Evolutionary conservation across 805 yeast genomes (phyloP), one percentile per base, ranked within the genome.

Genomic region (Saccharomycopsis javanensis): DNA sequence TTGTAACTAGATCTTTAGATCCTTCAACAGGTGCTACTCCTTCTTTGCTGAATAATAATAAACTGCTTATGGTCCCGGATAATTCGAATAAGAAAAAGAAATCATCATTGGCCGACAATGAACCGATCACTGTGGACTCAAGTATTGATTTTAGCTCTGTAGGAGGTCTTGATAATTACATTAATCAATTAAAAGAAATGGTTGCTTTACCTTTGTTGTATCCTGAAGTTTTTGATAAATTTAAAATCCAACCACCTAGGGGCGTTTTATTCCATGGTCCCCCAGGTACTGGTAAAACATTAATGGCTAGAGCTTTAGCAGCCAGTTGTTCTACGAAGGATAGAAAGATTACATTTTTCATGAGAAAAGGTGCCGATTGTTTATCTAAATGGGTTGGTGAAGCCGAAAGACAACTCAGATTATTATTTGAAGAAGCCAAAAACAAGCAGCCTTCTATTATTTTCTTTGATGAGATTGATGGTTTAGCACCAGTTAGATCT

Each of bases 341-440:
- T 13, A 76, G 85, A 60, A 92, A 94, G 63, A 90, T 94, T 58
- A 90, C 99, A 0, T 94, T 94, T 66, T 94, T 90, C 71, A 94
- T 94, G 99, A 75, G 99, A 61, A 94, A 94, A 68, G 99, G 99
- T 62, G 98, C 99, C 0, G 99, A 94, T 69, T 87, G 96, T 67
- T 74, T 94, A 64, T 88, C 96, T 50, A 94, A 94, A 72, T 94
- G 99, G 99, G 98, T 94, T 3, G 99, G 99, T 65, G 99, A 94
- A 70, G 98, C 98, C 5, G 99, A 94, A 71, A 78, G 99, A 63
- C 98, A 94, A 69, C 74, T 94, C 60, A 75, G 99, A 59, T 73
- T 92, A 48, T 72, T 94, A 57, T 94, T 94, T 68, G 98, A 94
- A 71, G 98, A 94, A 70, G 99, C 99, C 1, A 86, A 86, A 64